A percentile compares a stretch with the other conserved stretches of the same genome.
Evolutionary conservation across 768 basidiomycete species (phyloP).

Genomic region (Cyclocybe cylindracea): DNA sequence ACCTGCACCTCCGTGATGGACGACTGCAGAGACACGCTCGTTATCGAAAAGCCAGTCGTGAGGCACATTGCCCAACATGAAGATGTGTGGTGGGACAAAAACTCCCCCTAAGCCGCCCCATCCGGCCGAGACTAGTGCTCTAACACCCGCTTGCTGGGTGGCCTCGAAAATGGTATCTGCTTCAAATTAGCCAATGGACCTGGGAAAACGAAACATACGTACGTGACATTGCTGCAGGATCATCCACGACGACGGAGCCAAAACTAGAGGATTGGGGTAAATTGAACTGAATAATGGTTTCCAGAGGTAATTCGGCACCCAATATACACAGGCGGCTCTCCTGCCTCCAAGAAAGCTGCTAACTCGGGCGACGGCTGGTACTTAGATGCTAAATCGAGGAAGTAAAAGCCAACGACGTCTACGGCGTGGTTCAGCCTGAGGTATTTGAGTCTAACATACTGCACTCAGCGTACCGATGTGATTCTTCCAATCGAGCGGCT

Average conservation of each 20-base stretch:
- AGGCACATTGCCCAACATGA: constrained; percentile 66
- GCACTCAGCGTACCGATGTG: constrained; percentile 46
- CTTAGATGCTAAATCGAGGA: constrained; percentile 51
- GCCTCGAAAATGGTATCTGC: constrained; percentile 61
- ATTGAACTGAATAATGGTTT: neutral
- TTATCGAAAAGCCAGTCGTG: constrained; percentile 71
- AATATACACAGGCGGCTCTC: constrained; percentile 58
- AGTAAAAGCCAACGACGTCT: constrained; percentile 71
- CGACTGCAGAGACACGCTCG: constrained; percentile 54
- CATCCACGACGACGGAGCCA: constrained; percentile 60
- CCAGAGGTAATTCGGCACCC: constrained; percentile 35
- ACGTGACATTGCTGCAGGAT: constrained; percentile 55
- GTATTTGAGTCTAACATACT: neutral
- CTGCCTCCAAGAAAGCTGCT: constrained; percentile 45
- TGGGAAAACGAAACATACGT: constrained; percentile 7
- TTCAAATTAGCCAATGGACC: neutral
- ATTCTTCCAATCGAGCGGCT: constrained; percentile 63
- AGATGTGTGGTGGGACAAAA: constrained; percentile 51
- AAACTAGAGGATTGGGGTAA: constrained; percentile 36
- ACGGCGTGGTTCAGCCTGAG: neutral
- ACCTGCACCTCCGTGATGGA: constrained; percentile 68
- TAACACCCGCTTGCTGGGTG: constrained; percentile 51
- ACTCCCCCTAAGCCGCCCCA: constrained; percentile 64
- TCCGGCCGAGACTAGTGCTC: constrained; percentile 64
- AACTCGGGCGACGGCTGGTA: constrained; percentile 52